phyloP scores from a whole-genome alignment of 768 basidiomycete genomes.

The Amanita rubescens region DNA sequence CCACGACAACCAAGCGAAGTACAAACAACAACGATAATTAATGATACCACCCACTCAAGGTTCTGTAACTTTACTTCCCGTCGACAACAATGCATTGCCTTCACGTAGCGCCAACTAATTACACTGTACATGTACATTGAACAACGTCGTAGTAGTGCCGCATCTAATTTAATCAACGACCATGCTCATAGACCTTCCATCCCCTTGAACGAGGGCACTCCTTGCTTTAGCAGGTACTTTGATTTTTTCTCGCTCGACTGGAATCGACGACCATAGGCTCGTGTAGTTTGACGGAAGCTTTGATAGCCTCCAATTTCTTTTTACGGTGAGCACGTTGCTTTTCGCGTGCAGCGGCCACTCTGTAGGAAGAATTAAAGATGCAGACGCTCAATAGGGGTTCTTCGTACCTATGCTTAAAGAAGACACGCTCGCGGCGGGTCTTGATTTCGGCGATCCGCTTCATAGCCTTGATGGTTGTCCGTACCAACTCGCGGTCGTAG shows the following conservation, averaged over 20 bases:
- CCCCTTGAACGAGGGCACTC: conserved; percentile 74
- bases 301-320: conserved; percentile 52
- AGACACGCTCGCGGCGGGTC: conserved; percentile 81
- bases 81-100: not conserved
- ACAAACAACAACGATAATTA: conserved; percentile 62
- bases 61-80: not conserved
- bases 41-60: not conserved
- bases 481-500: conserved; percentile 90
- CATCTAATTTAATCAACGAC: conserved; percentile 50
- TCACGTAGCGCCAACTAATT: not conserved
- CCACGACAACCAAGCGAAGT: conserved; percentile 86
- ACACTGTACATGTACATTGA: not conserved
- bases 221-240: conserved; percentile 54
- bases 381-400: not conserved
- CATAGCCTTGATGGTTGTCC: conserved; percentile 94
- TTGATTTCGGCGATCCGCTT: conserved; percentile 92
- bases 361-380: conserved; percentile 22
- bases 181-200: conserved; percentile 90
- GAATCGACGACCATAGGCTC: conserved; percentile 47
- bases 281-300: conserved; percentile 55
- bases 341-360: conserved; percentile 80
- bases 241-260: conserved; percentile 65
- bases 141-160: not conserved
- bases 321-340: conserved; percentile 70
- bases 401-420: conserved; percentile 86